Evolutionary conservation across 345 rosid genomes (phyloP), one percentile per base, ranked within the genome.

Genomic region (Euphorbia pulcherrima): DNA sequence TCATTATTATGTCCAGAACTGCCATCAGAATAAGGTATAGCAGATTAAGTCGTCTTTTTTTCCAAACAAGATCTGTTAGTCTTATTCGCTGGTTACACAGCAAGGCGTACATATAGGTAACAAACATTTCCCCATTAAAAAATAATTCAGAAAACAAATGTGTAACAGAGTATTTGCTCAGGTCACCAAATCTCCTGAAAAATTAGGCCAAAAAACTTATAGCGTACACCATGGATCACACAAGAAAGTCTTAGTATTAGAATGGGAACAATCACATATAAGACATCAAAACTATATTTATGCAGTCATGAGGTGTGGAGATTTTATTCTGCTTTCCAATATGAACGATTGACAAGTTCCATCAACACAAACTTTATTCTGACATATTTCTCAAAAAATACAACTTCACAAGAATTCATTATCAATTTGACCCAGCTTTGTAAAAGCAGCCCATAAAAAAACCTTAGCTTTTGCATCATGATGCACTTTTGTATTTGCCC

Each of bases 1-100:
- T 60, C 78, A 66, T 78, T 83, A 44, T 70, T 79, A 67, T 74
- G 62, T 51, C 68, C 61, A 48, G 85, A 70, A 69, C 94, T 88
- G 90, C 62, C 64, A 81, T 44, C 52, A n/a, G 41, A 20, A 61
- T 65, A 51, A 59, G 28, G 58, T 28, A 69, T 35, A 52, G 14
- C 11, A 23, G 8, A 67, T 21, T 56, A 55, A 39, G n/a, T 53
- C 70, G 54, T 65, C 26, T 16, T 33, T 48, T 63, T 44, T 46
- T 14, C 17, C 37, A 23, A 47, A 44, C 21, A 18, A 51, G 40
- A 50, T 8, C 53, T 5, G 35, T 52, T 4, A 30, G 35, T 51
- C 33, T 7, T 5, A 33, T 12, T 3, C 35, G 30, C 16, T 52
- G 13, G 26, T 64, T 29, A 20, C 52, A 64, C 44, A 29, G 40